Evolutionary conservation across 345 rosid genomes (phyloP).

Genomic region (Zanthoxylum bungeanum): DNA sequence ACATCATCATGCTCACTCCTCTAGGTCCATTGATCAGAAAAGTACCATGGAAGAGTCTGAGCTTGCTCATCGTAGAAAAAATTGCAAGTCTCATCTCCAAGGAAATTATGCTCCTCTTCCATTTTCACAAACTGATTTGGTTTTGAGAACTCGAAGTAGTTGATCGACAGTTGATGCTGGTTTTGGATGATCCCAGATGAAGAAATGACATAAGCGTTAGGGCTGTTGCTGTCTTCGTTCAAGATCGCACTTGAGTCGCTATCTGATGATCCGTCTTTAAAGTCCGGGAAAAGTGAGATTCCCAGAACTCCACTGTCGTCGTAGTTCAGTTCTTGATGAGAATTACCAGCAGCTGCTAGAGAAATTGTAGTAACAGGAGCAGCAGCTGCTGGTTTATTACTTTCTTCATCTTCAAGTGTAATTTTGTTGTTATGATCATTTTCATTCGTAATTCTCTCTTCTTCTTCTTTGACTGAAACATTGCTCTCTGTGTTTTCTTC

Average conservation of each 20-base stretch:
- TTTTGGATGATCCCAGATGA: too few relatives aligned
- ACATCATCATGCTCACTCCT: too few relatives aligned
- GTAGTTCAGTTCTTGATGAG: slow-evolving; percentile 32
- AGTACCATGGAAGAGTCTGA: slow-evolving; percentile 81
- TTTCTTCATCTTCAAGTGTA: too few relatives aligned
- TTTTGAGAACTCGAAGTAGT: slow-evolving; percentile 28
- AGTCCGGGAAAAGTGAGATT: slow-evolving; percentile 41
- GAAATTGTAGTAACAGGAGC: too few relatives aligned
- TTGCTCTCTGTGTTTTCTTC: slow-evolving; percentile 58
- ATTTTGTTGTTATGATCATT: too few relatives aligned
- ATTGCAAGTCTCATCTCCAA: slow-evolving; percentile 74
- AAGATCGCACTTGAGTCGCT: slow-evolving; percentile 87
- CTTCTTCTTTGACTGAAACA: slow-evolving; percentile 65
- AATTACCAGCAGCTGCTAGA: too few relatives aligned
- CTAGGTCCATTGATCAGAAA: slow-evolving; percentile 56
- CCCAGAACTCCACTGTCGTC: slow-evolving; percentile 22
- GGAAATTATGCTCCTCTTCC: slow-evolving; percentile 84
- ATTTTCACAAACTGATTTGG: slow-evolving; percentile 60
- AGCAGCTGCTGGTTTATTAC: slow-evolving; percentile 9
- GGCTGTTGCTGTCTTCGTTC: too few relatives aligned
- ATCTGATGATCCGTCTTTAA: slow-evolving; percentile 78
- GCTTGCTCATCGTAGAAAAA: slow-evolving; percentile 87
- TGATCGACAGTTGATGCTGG: too few relatives aligned
- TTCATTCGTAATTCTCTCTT: slow-evolving; percentile 32
- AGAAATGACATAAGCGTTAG: slow-evolving; percentile 47